Evolutionary conservation across 805 yeast species (phyloP).

Genomic region (Starmerella roubikii): DNA sequence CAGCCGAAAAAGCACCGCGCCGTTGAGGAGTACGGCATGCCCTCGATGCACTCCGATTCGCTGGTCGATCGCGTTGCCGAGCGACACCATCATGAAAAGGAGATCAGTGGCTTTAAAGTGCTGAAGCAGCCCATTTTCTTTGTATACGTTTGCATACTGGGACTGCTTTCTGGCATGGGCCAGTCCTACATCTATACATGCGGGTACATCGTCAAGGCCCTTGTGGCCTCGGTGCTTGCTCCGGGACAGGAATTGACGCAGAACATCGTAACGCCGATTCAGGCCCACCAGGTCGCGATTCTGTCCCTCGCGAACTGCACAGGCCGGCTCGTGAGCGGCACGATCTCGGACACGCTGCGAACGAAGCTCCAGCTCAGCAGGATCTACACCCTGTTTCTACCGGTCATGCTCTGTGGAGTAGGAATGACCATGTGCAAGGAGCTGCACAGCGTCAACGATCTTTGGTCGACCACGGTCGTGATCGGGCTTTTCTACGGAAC

Average conservation of each 20-base stretch:
- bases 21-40: constrained; percentile 11
- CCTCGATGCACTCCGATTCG: constrained; percentile 4
- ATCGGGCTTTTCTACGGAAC: constrained; percentile 64
- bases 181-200: constrained; percentile 65
- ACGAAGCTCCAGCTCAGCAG: constrained; percentile 33
- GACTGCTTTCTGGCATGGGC: constrained; percentile 50
- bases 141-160: constrained; percentile 37
- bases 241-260: constrained; percentile 1
- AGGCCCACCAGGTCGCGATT: constrained; percentile 60
- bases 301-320: constrained; percentile 52
- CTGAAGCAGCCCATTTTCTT: constrained; percentile 33
- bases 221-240: constrained; percentile 17
- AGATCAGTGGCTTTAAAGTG: constrained; percentile 17
- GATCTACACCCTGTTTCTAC: constrained; percentile 40
- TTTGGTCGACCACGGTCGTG: constrained; percentile 41
- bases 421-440: constrained; percentile 34
- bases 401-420: constrained; percentile 34
- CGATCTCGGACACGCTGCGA: constrained; percentile 46
- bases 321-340: constrained; percentile 54
- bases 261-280: constrained; percentile 28
- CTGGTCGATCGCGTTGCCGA: constrained; percentile 14
- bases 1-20: constrained; percentile 10
- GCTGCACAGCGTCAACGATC: constrained; percentile 10
- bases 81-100: constrained; percentile 6
- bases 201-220: constrained; percentile 52